phyloP scores from a whole-genome alignment of 768 basidiomycete genomes.

The Pleurotus eryngii region DNA sequence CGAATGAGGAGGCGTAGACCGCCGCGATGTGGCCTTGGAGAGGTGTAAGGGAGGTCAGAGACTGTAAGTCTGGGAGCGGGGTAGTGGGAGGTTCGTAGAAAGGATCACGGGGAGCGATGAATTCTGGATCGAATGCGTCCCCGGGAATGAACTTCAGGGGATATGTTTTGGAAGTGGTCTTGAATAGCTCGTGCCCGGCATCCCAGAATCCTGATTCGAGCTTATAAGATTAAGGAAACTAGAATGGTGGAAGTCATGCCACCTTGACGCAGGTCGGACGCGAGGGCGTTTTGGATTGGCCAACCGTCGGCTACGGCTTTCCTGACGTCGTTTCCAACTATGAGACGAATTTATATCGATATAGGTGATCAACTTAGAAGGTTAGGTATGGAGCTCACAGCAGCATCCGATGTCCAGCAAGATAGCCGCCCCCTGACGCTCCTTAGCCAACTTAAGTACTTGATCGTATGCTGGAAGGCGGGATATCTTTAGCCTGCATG shows the following conservation, averaged over 20 bases:
- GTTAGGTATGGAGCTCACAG: conserved; percentile 20
- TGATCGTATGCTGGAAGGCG: conserved; percentile 29
- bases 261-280: conserved; percentile 34
- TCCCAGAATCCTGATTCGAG: conserved; percentile 51
- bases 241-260: not conserved
- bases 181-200: conserved; percentile 60
- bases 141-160: conserved; percentile 55
- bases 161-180: conserved; percentile 46
- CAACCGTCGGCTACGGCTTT: conserved; percentile 38
- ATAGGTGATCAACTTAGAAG: no score
- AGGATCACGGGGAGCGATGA: conserved; percentile 32
- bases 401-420: conserved; percentile 44
- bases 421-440: conserved; percentile 28
- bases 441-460: conserved; percentile 23
- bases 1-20: conserved; percentile 49
- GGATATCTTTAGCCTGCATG: conserved; percentile 26
- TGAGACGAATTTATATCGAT: no score
- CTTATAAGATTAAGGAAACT: not conserved
- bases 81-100: conserved; percentile 19
- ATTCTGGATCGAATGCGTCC: conserved; percentile 44
- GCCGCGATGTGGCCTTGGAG: conserved; percentile 43
- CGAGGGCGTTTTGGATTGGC: conserved; percentile 32
- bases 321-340: conserved; percentile 39
- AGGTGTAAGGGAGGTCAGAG: conserved; percentile 39
- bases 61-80: conserved; percentile 21